These are phyloP conservation scores for Elsinoe arachidis DNA, from an alignment of 2,329 filamentous ascomycete species.

Conservation along the genomic window DNA sequence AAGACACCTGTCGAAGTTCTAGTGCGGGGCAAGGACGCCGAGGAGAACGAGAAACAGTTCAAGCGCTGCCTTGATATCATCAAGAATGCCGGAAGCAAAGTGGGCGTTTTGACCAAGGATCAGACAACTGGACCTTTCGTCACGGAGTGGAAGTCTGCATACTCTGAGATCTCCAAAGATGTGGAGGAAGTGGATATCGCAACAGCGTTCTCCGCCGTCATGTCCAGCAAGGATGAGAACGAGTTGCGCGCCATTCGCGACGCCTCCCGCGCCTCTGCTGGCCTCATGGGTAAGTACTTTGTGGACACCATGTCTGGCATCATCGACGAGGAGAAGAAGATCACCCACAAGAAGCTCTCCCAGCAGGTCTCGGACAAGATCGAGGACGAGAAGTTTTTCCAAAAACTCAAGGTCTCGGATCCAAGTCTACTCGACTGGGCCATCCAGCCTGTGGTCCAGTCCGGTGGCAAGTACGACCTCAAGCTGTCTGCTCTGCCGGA, in stretches of 20 bases:
- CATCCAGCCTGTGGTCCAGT: conserved; percentile 82
- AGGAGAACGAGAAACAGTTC: conserved; percentile 86
- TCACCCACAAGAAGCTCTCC: conserved; percentile 79
- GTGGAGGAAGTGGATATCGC: conserved; percentile 82
- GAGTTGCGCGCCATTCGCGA: conserved; percentile 92
- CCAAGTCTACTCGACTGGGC: conserved; percentile 87
- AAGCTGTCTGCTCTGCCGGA: conserved; percentile 71
- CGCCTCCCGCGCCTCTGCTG: conserved; percentile 86
- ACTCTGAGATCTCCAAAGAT: conserved; percentile 70
- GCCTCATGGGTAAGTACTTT: conserved; percentile 91
- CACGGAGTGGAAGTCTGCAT: conserved; percentile 89
- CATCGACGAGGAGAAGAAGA: conserved; percentile 92
- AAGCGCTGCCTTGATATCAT: conserved; percentile 75
- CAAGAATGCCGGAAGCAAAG: conserved; percentile 82
- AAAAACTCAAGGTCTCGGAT: conserved; percentile 76
- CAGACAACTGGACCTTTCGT: conserved; percentile 78
- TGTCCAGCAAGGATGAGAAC: conserved; percentile 89
- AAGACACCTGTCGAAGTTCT: conserved; percentile 89
- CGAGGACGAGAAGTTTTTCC: conserved; percentile 90
- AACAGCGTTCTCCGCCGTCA: conserved; percentile 70
- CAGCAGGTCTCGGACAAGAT: conserved; percentile 85
- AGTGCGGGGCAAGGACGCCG: conserved; percentile 82
- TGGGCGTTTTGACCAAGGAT: conserved; percentile 80
- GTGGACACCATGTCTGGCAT: conserved; percentile 97
- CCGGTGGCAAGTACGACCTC: conserved; percentile 89